Evolutionary conservation across 1,284 basidiomycete genomes (phyloP), one percentile per base, ranked within the genome.

Genomic region (Neotropicomus parvogracilis): DNA sequence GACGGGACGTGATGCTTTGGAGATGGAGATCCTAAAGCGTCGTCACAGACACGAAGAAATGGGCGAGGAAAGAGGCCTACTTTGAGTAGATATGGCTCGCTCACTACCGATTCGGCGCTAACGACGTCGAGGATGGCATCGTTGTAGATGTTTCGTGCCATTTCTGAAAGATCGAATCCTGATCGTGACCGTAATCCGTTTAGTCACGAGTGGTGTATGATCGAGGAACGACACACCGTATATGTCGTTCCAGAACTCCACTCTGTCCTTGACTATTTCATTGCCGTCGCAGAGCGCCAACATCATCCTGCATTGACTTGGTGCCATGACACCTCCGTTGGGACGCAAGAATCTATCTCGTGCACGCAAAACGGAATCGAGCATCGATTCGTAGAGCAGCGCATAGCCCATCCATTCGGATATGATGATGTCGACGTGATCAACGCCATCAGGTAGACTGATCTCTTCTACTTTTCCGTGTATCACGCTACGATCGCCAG

Each of bases 361-460:
- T 0, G 95, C 95, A 48, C 75, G 72, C 10, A 99, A 73, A 6
- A 98, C 95, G 0, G 93, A 97, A 66, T 97, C 95, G 20, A 98
- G 79, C 95, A 98, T 98, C 38, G 88, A 91, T 69, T 99, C 95
- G 69, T 98, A 98, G 19, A 97, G 77, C 20, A 94, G 74, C 29
- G 88, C 88, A 63, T 94, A 94, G 4, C 91, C 91, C 95, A 98
- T 98, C 95, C 95, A 99, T 69, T 99, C 95, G 26, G 90, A 94
- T 42, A 98, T 77, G 64, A 99, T 93, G 44, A 98, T 79, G 65
- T 98, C 95, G 29, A 98, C 94, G 42, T 90, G 77, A 13, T 80
- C 75, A 39, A 86, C 73, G 24, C 70, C 80, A 20, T 84, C 80
- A 3, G 90, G 85, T 0, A 90, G 70, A 8, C 67, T 68, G 49